Percentiles rank a stretch among this genome's conserved stretches.
phyloP scores from a whole-genome alignment of 2,329 filamentous ascomycete species.

The Thielaviopsis musarum region DNA sequence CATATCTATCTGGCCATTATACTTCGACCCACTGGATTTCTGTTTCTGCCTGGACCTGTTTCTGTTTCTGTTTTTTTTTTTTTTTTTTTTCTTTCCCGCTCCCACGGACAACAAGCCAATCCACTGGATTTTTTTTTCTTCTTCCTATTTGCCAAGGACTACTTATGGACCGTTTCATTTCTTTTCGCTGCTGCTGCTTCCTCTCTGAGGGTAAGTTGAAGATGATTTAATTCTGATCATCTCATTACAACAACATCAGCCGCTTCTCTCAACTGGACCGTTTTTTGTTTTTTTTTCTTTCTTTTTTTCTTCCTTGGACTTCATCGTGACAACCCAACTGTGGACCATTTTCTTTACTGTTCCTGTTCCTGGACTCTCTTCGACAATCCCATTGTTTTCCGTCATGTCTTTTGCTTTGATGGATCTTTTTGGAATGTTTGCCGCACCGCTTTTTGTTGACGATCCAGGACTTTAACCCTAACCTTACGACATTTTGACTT shows the following conservation, averaged over 20 bases:
- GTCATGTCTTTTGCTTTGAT: not conserved
- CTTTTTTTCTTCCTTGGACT: not conserved
- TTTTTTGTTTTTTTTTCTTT: not conserved
- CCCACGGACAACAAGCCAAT: not conserved
- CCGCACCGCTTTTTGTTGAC: not conserved
- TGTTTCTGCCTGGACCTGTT: not conserved
- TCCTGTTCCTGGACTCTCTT: not conserved
- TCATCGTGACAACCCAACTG: not conserved
- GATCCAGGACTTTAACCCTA: not conserved
- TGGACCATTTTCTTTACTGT: constrained; percentile 7
- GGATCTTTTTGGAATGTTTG: not conserved
- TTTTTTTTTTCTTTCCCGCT: not conserved
- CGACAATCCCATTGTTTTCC: not conserved
- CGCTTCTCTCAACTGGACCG: not conserved
- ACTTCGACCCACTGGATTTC: not conserved
- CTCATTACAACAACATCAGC: not conserved
- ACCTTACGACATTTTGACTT: not conserved
- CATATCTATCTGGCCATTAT: not conserved
- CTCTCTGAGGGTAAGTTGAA: not conserved
- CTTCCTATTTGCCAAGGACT: not conserved
- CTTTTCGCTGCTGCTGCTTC: not conserved
- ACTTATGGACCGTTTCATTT: not conserved
- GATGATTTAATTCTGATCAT: not conserved
- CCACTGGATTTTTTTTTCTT: not conserved
- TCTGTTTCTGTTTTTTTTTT: too few relatives aligned